Percentiles rank a stretch among this genome's conserved stretches.
phyloP scores from a whole-genome alignment of 2,329 filamentous ascomycete species.

The Geoglossum cookeanum region DNA sequence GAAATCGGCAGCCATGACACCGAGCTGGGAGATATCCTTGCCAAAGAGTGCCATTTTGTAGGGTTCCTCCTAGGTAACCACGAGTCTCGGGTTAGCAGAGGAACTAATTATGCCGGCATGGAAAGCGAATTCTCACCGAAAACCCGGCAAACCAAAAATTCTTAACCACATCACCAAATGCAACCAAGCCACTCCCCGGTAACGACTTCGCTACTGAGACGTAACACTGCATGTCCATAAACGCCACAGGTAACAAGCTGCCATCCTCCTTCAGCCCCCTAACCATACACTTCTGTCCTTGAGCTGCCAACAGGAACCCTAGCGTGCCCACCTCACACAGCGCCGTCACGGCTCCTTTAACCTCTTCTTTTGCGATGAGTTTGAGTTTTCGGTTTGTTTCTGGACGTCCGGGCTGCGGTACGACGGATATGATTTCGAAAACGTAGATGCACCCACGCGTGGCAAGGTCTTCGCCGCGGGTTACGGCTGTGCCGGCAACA shows the following conservation, averaged over 20 bases:
- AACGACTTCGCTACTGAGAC: conserved; percentile 73
- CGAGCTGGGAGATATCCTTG: conserved; percentile 61
- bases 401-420: conserved; percentile 67
- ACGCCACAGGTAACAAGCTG: conserved; percentile 78
- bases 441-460: conserved; percentile 73
- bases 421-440: conserved; percentile 79
- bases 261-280: conserved; percentile 90
- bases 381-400: conserved; percentile 78
- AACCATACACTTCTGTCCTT: conserved; percentile 96
- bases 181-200: conserved; percentile 62
- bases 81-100: conserved; percentile 3
- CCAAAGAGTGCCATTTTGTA: conserved; percentile 90
- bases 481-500: conserved; percentile 65
- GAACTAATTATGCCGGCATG: too few relatives aligned
- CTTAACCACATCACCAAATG: conserved; percentile 80
- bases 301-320: conserved; percentile 73
- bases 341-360: conserved; percentile 79
- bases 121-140: conserved; percentile 30
- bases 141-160: conserved; percentile 94
- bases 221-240: conserved; percentile 94
- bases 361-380: conserved; percentile 72
- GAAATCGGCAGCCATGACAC: conserved; percentile 69
- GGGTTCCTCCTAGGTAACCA: conserved; percentile 50
- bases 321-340: conserved; percentile 70
- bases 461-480: conserved; percentile 79